Evolutionary conservation across 2,329 filamentous ascomycete genomes (phyloP), one percentile per base, ranked within the genome.

Genomic region (Zopfia rhizophila): DNA sequence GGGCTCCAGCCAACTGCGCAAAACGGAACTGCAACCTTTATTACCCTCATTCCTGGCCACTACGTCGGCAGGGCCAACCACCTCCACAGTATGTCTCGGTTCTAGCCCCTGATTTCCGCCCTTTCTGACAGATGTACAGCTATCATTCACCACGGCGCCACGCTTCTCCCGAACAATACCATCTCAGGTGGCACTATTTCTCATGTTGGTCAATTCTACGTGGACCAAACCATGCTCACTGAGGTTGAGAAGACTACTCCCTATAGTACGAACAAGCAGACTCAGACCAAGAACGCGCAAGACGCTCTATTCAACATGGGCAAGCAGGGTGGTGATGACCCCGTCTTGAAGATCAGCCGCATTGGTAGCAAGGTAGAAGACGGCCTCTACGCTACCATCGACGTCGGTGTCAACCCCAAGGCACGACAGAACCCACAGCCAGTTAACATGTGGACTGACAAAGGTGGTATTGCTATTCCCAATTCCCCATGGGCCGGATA

Each of bases 131-230:
- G 19, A 56, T 28, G 21, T 13, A 25, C 11, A 67, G 65, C 63
- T 12, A 64, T 69, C 38, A 61, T 75, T 28, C 72, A 74, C 46
- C 66, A 70, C 46, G 68, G 68, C 35, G 64, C 59, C 31, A 72
- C 66, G 29, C 58, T 75, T 5, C 71, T 76, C 32, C 55, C 72
- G 33, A 83, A 79, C 60, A 80, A 78, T 41, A 81, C 81, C 45
- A 76, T 82, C 51, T 66, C 69, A 28, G 79, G 75, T 48, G 74
- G 75, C 12, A 74, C 70, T 38, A 76, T 82, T 45, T 78, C 80
- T 6, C 84, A 88, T 69, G 76, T 87, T 27, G 84, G 85, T 13
- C 85, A 89, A 64, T 61, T 85, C 38, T 88, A 84, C 76, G 84
- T 84, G 44, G 83, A 88, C 64, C 80, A 86, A 62, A 73, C 75